Base-by-base conservation (phyloP, 2,329 filamentous ascomycete genomes). In the Aspergillus sp. region DNA sequence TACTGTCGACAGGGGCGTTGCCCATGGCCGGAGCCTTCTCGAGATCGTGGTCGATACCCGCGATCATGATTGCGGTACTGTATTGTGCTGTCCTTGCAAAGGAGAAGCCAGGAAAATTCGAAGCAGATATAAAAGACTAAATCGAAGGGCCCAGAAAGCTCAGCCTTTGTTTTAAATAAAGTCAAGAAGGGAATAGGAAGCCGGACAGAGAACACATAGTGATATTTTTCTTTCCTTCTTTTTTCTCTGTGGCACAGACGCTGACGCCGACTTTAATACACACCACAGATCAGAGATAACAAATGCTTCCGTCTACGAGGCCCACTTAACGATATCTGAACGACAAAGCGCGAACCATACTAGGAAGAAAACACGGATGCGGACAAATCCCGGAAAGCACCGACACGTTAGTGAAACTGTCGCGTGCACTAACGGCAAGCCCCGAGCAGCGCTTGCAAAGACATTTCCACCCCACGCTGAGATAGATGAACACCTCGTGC, bases 11-110 rank as follows among this genome's bases (percentile, higher is more conserved):
- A 19, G 53, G 45, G 27, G 44, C 29, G 39, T 63, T 61, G 43
- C 47, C 57, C 50, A 60, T 59, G 10, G 56, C 54, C 45, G 63
- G 59, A 5, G 55, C 59, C 44, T 67, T 67, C 50, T 67, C 64
- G 32, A 67, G 49, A 49, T 67, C 64, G 29, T 52, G 47, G 8
- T 60, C 56, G 29, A 41, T 41, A 34, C 45, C 45, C 41, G 52
- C 55, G 33, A 56, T 56, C 48, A 56, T 57, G 44, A 50, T 51
- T 19, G 19, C 19, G 19, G 19, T 19, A 19, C 19, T 19, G 19
- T 2, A 19, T 2, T 19, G 19, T 19, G 19, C 19, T 19, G 19
- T 19, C 19, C 19, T 19, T 19, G 19, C 19, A 19, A 19, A 19
- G 19, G 19, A 19, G 19, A 2, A 19, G 19, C 19, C 19, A 19